Conservation (phyloP, 495 filamentous ascomycete genomes). For the Pyronema omphalodes region DNA sequence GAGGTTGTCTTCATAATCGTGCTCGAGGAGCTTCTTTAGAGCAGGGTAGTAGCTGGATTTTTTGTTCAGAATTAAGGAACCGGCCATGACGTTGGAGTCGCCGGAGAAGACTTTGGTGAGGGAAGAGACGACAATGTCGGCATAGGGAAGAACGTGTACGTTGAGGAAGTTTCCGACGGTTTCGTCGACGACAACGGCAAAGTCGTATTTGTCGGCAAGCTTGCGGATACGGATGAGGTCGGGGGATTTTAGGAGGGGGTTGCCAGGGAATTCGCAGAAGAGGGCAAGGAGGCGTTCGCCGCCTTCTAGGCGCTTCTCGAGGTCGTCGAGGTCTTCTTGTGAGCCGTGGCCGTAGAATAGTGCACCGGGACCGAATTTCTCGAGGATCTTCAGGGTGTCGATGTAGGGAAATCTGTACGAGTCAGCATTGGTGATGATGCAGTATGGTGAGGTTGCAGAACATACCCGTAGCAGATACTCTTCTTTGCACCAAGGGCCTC, state of each 20-base stretch:
- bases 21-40: constrained; percentile 42
- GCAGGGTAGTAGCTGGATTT: constrained; percentile 46
- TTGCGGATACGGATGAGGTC: constrained; percentile 60
- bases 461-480: constrained; percentile 51
- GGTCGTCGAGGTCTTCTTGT: constrained; percentile 64
- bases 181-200: constrained; percentile 84
- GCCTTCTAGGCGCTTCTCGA: constrained; percentile 48
- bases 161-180: constrained; percentile 94
- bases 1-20: constrained; percentile 68
- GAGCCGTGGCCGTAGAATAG: constrained; percentile 79
- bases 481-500: constrained; percentile 36
- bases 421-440: constrained; percentile 25
- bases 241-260: constrained; percentile 71
- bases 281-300: constrained; percentile 70
- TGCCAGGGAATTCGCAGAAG: constrained; percentile 89
- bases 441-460: not conserved
- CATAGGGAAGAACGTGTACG: constrained; percentile 72
- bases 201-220: constrained; percentile 69
- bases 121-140: constrained; percentile 82
- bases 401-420: constrained; percentile 69
- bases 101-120: constrained; percentile 95
- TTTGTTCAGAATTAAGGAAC: constrained; percentile 73
- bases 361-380: constrained; percentile 88
- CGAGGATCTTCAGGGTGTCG: constrained; percentile 81
- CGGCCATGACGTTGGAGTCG: constrained; percentile 96